A percentile compares a stretch with the other conserved stretches of the same genome.
Evolutionary conservation across 208 protist species (phyloP).

Genomic region (Trypanosoma melophagium): DNA sequence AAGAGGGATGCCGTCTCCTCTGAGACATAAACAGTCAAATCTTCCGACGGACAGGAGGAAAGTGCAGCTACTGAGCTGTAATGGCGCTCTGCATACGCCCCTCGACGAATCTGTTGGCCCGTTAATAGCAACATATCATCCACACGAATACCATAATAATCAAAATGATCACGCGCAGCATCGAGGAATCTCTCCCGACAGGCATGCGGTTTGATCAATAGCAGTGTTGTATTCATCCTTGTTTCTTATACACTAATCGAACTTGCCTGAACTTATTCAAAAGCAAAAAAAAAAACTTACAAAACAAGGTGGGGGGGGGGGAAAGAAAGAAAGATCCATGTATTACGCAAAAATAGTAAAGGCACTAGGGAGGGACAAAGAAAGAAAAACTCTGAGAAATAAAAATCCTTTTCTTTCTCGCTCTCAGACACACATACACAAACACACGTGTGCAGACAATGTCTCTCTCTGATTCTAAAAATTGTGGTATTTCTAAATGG

Average conservation of each 20-base stretch:
- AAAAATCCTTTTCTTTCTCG: background rate
- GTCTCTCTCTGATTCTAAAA: background rate
- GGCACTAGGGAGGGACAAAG: no score
- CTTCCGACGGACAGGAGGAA: slow-evolving; percentile 33
- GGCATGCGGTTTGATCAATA: slow-evolving; percentile 64
- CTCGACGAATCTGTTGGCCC: slow-evolving; percentile 35
- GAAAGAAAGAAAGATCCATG: no score
- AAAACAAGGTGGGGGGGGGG: no score
- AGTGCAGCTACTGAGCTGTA: slow-evolving; percentile 53
- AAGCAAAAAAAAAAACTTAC: no score
- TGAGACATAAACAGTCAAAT: slow-evolving; percentile 34
- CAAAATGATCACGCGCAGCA: slow-evolving; percentile 32
- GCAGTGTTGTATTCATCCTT: slow-evolving; percentile 55
- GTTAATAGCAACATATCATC: slow-evolving; percentile 46
- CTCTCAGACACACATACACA: background rate
- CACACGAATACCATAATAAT: slow-evolving; percentile 35
- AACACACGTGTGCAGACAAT: background rate
- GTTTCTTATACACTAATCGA: no score
- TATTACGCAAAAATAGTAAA: no score
- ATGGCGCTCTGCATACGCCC: slow-evolving; percentile 59
- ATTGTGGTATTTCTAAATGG: background rate
- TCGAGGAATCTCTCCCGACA: slow-evolving; percentile 43
- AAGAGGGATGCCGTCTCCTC: slow-evolving; percentile 52
- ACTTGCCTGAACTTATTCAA: no score
- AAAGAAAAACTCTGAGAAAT: no score